Base-by-base conservation (phyloP, 208 protist genomes). In the Tritrichomonas musculus region DNA sequence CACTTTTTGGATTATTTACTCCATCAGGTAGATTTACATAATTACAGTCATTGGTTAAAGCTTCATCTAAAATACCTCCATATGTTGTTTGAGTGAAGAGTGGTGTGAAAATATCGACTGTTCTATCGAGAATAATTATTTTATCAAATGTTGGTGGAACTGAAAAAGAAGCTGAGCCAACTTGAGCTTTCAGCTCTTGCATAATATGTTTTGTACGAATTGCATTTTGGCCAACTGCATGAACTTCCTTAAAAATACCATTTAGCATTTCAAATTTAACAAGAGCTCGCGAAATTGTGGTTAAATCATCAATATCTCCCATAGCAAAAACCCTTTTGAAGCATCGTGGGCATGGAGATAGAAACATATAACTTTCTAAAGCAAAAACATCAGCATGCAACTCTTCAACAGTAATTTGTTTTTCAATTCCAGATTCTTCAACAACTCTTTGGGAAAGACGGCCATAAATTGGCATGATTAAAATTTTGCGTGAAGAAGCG, bases 211-310 rank as follows among this genome's bases (percentile, higher is more conserved):
- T 20, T 17, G 44, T 20, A 53, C 77, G 44, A 17, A 57, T 33
- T 3, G 77, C 33, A 20, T 60, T 88, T 30, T 53, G 27, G 9
- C 77, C 77, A 88, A 88, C 53, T 53, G 77, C 41, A 57, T 53
- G 41, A 30, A 88, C 47, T n/a, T 57, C n/a, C 30, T 13, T 41
- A n/a, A 88, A 88, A 5, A 57, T 57, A 22, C 77, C 77, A 50
- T 88, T 44, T 11, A 88, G 30, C 44, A 88, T 88, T 88, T 88
- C 77, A 27, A 88, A 44, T 88, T 88, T 88, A 8, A 88, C 77
- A 39, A 88, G 8, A 33, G 77, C 39, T 39, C 77, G 77, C 2
- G 77, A 49, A 50, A 88, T 88, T 57, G 47, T 57, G 20, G 47
- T 53, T 22, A 88, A 39, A 88, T 88, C 77, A 57, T 88, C 77